Percentiles rank a stretch among this genome's conserved stretches.
These are phyloP conservation scores for Beta macrorhiza DNA, from an alignment of 179 eudicot genomes.

Conservation along the genomic window DNA sequence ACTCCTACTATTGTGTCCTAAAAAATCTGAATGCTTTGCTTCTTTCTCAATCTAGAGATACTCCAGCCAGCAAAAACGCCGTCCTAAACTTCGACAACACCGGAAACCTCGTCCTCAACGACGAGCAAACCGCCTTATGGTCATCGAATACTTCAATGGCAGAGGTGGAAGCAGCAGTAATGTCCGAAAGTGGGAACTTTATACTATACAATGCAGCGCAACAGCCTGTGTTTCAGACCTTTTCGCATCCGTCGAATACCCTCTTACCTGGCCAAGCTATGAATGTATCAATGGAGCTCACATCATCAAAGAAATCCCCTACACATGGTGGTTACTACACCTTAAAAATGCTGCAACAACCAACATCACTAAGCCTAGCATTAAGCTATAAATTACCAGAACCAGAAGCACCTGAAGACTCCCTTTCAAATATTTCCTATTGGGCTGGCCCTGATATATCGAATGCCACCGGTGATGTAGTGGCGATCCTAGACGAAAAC, in stretches of 20 bases:
- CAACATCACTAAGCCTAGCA: slow-evolving; percentile 72
- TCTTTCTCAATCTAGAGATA: slow-evolving; percentile 46
- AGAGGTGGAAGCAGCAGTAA: slow-evolving; percentile 41
- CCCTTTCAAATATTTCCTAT: slow-evolving; percentile 59
- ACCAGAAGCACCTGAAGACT: slow-evolving; percentile 44
- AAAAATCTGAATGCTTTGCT: slow-evolving; percentile 21
- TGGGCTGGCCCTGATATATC: slow-evolving; percentile 86
- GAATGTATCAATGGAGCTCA: slow-evolving; percentile 50
- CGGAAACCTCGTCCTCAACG: slow-evolving; percentile 73
- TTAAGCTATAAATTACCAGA: slow-evolving; percentile 62
- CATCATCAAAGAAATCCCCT: slow-evolving; percentile 39
- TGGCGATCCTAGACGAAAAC: slow-evolving; percentile 66
- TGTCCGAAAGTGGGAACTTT: slow-evolving; percentile 77
- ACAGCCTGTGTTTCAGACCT: slow-evolving; percentile 62
- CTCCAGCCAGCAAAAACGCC: slow-evolving; percentile 62
- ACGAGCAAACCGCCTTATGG: slow-evolving; percentile 55
- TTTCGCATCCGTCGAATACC: slow-evolving; percentile 80
- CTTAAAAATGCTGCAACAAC: slow-evolving; percentile 79
- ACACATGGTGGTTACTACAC: slow-evolving; percentile 65
- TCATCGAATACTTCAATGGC: slow-evolving; percentile 62
- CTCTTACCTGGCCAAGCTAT: slow-evolving; percentile 84
- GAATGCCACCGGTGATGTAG: slow-evolving; percentile 74
- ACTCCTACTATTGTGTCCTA: slow-evolving; percentile 17
- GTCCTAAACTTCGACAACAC: slow-evolving; percentile 46
- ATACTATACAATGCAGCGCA: slow-evolving; percentile 43